Evolutionary conservation across 805 yeast genomes (phyloP), one percentile per base, ranked within the genome.

Genomic region (Kregervanrija pseudodelftensis): DNA sequence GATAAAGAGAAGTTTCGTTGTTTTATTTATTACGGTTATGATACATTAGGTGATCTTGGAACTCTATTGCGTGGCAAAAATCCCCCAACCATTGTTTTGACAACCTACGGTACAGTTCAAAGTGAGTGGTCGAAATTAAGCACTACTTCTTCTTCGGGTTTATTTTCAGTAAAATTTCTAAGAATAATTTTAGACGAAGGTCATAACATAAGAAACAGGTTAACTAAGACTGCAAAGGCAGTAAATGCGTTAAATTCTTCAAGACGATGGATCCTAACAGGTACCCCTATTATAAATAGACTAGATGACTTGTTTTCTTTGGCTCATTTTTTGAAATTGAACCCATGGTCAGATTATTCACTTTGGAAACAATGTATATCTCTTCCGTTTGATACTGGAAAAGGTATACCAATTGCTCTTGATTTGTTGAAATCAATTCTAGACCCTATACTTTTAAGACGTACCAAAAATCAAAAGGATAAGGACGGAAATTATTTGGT

Each of bases 291-390:
- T 30, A 84, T 89, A 35, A 90, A 90, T 61, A 68, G 90, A 49
- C 68, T 91, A 9, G 97, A 91, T 60, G 98, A 91, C 60, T 64
- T 91, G 39, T 90, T 76, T 58, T 82, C 95, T 5, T 63, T 89
- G 40, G 76, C 89, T 13, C 78, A 79, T 52, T 91, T 82, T 55
- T 64, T 91, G 40, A 71, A 79, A 37, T 64, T 90, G n/a, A 87
- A 85, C 53, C 98, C 98, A 1, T 91, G 97, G 97, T 71, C 81
- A 35, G 83, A 84, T 53, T 80, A 85, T 45, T 73, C 86, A 1
- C 82, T 84, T 50, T 91, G 98, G 98, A 83, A 82, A 52, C 79
- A 87, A 12, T 89, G 89, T 59, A 77, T 91, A 30, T 82, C 95
- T 0, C 64, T 72, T 11, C 96, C 96, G 0, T 90, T 87, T 63